Evolutionary conservation across 495 filamentous ascomycete species (phyloP).

Genomic region (Poronia punctata): DNA sequence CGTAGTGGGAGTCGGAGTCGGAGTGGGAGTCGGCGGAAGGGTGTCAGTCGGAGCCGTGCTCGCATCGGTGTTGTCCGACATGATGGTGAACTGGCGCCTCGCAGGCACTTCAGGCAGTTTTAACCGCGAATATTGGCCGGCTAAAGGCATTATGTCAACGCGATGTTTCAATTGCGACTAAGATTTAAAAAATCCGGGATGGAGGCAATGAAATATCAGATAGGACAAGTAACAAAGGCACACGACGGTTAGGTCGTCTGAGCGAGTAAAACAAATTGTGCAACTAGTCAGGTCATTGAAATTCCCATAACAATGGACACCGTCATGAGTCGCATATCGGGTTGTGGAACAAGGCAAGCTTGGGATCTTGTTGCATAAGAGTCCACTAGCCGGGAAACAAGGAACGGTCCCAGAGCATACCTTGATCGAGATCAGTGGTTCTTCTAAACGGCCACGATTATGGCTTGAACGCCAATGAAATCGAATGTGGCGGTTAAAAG

Average conservation of each 20-base stretch:
- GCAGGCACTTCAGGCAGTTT: neutral
- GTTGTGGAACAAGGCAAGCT: neutral
- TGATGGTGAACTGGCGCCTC: conserved; percentile 4
- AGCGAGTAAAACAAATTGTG: neutral
- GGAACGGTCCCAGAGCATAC: conserved; percentile 6
- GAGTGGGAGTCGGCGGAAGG: conserved; percentile 15
- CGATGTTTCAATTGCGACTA: neutral
- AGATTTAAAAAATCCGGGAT: neutral
- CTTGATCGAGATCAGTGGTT: conserved; percentile 5
- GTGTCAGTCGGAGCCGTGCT: no score
- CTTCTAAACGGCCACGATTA: neutral
- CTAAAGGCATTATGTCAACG: conserved; percentile 7
- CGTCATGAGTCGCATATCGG: neutral
- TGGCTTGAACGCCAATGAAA: conserved; percentile 3
- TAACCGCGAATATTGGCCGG: conserved; percentile 3
- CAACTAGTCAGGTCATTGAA: neutral
- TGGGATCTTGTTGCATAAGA: no score
- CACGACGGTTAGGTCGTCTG: neutral
- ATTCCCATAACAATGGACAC: no score
- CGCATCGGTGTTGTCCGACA: no score
- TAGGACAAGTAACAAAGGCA: neutral
- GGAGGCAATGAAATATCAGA: neutral
- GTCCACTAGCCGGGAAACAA: neutral
- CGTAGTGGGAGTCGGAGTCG: conserved; percentile 18
- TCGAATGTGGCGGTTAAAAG: no score